phyloP scores from a whole-genome alignment of 1,284 basidiomycete genomes.

The Ganoderma resinaceum region DNA sequence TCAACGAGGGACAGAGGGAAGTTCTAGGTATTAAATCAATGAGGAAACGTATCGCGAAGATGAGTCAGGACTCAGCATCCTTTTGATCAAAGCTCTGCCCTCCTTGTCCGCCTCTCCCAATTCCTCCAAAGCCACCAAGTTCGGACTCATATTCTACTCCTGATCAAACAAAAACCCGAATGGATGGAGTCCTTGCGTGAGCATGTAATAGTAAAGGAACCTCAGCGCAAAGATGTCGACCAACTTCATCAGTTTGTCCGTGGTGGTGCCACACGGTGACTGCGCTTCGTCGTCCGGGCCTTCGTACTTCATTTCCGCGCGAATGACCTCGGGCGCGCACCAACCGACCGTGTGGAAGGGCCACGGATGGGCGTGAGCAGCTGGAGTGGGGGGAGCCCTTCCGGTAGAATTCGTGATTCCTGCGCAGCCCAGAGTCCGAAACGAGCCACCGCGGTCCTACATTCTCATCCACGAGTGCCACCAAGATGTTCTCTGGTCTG shows the following conservation, averaged over 20 bases:
- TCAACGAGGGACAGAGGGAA: background rate
- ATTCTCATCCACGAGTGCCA: conserved; percentile 63
- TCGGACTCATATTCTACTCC: conserved; percentile 92
- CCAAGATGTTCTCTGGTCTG: conserved; percentile 97
- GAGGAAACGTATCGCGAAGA: conserved; percentile 62
- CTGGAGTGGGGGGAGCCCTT: conserved; percentile 83
- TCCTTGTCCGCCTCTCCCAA: conserved; percentile 94
- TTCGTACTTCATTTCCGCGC: conserved; percentile 90
- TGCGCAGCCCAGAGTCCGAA: conserved; percentile 94
- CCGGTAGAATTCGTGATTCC: conserved; percentile 91
- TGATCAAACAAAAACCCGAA: conserved; percentile 91
- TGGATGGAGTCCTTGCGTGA: conserved; percentile 89
- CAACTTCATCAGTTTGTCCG: conserved; percentile 83
- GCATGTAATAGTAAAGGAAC: conserved; percentile 91
- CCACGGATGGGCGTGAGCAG: conserved; percentile 81
- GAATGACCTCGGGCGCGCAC: conserved; percentile 92
- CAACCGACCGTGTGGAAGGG: conserved; percentile 93
- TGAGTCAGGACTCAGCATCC: conserved; percentile 83
- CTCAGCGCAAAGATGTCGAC: conserved; percentile 95
- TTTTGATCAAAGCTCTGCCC: conserved; percentile 78
- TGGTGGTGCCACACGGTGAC: conserved; percentile 67
- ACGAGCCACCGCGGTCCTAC: conserved; percentile 86
- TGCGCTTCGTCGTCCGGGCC: conserved; percentile 73
- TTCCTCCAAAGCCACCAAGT: conserved; percentile 75
- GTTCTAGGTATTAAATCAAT: background rate